A percentile compares a stretch with the other conserved stretches of the same genome.
phyloP scores from a whole-genome alignment of 169 alveolate genomes.

The Plasmodium gonderi region DNA sequence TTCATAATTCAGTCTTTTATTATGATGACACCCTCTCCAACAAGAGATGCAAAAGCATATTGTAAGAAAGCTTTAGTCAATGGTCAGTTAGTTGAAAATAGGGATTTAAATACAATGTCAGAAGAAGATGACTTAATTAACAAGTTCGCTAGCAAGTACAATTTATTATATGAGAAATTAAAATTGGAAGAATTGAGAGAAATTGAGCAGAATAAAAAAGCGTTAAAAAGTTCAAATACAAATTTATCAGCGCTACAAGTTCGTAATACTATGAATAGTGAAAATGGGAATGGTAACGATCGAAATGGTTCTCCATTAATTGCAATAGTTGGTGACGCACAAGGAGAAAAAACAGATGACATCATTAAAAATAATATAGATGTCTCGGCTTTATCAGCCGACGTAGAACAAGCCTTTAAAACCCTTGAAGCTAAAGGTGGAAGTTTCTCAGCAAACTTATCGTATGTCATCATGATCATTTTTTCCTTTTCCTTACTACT shows the following conservation, averaged over 20 bases:
- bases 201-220: constrained; percentile 25
- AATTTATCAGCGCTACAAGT: constrained; percentile 47
- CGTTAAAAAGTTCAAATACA: constrained; percentile 6
- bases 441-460: not conserved
- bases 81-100: constrained; percentile 24
- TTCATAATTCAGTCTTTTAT: constrained; percentile 52
- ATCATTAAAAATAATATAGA: constrained; percentile 49
- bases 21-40: constrained; percentile 64
- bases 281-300: not conserved
- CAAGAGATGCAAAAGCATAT: constrained; percentile 43
- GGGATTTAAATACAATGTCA: not conserved
- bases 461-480: not conserved
- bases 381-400: constrained; percentile 6
- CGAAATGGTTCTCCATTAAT: constrained; percentile 28
- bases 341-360: constrained; percentile 31
- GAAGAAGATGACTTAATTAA: constrained; percentile 55
- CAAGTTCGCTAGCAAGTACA: constrained; percentile 37
- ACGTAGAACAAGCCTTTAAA: constrained; percentile 33
- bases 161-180: constrained; percentile 36
- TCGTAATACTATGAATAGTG: constrained; percentile 4
- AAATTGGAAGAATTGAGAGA: constrained; percentile 55
- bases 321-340: constrained; percentile 23
- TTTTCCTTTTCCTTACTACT: not conserved
- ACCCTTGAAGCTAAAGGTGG: not conserved
- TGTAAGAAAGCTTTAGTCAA: constrained; percentile 50